Evolutionary conservation across 169 alveolate genomes (phyloP).

Genomic region (Eimeria zaria): DNA sequence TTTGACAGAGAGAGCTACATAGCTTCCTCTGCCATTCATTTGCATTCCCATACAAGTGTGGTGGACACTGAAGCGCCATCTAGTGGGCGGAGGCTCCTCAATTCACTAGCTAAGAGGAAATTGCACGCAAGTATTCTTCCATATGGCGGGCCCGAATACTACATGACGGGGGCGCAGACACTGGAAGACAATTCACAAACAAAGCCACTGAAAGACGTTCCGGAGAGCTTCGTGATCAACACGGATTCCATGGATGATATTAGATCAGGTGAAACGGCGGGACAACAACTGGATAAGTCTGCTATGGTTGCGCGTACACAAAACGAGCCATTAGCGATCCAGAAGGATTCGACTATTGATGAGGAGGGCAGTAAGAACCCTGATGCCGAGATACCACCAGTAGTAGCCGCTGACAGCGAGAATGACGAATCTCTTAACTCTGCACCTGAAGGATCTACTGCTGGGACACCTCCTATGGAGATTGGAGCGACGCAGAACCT

Average conservation of each 20-base stretch:
- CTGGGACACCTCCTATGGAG: background rate
- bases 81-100: background rate
- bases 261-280: background rate
- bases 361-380: background rate
- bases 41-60: conserved; percentile 3
- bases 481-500: background rate
- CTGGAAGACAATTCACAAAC: background rate
- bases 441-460: background rate
- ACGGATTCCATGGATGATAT: background rate
- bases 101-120: background rate
- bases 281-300: background rate
- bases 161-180: background rate
- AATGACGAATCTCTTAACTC: background rate
- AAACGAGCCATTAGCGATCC: background rate
- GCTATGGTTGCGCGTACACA: background rate
- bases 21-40: conserved; percentile 36
- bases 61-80: background rate
- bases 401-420: background rate
- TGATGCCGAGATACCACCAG: background rate
- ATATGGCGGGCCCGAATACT: background rate
- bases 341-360: background rate
- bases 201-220: background rate
- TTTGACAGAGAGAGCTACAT: background rate
- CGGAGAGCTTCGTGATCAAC: background rate
- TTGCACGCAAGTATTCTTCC: background rate